Base-by-base conservation (phyloP, 257 asterid species). In the Leonotis leonurus region DNA sequence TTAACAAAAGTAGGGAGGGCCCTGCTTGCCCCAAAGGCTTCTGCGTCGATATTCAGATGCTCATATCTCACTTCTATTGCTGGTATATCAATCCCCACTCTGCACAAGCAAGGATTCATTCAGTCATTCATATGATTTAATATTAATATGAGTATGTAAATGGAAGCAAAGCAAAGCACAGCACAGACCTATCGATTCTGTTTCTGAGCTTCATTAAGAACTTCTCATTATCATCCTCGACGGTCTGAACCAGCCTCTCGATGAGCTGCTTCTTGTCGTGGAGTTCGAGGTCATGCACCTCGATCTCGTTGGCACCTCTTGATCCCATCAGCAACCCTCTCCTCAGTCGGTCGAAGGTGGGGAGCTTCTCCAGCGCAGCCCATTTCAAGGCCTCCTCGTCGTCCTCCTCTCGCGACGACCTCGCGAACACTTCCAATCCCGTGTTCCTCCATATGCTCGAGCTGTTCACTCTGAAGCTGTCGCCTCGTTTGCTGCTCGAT, bases 381-480 rank as follows among this genome's bases (percentile, higher is more conserved):
- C 94, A 85, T 63, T 80, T 80, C 26, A 85, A 67, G 32, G 88
- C 90, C 55, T 81, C 94, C 30, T 85, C 90, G 16, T 85, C 90
- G 13, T 85, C 86, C 43, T 80, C 88, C 2, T 81, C 86, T 0
- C 84, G 76, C 2, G 83, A 50, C 0, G 91, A 78, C n/a, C 77
- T 55, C 2, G 83, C 65, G 51, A 79, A 81, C 0, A 56, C 80
- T 30, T 78, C 77, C 0, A 65, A 40, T 0, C 76, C 82, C 0
- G 81, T 77, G 49, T 73, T 70, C 48, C 84, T 68, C 83, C 83
- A 84, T 41, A 81, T 27, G 44, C 60, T 73, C 1, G 82, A 77
- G 70, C 83, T 77, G 69, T 60, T 64, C 1, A 36, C 75, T 11
- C 86, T 35, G 18, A 75, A 33, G 68, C 85, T 77, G 2, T 56